These are phyloP conservation scores for Ceratopteris richardii DNA, from an alignment of 75 land plant genomes.

Conservation along the genomic window DNA sequence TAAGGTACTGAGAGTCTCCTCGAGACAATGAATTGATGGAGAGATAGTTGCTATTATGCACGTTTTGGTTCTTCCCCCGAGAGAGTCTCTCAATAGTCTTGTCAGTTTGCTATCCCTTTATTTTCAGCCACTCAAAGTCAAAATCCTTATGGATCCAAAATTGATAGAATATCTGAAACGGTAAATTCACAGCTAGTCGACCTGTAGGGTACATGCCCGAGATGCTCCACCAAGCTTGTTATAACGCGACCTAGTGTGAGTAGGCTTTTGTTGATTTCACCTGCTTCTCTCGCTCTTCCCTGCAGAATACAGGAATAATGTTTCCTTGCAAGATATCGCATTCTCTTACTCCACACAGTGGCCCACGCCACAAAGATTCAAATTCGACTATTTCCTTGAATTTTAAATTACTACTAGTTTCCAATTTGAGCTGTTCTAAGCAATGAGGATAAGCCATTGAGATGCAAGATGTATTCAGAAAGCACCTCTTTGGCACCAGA, in stretches of 20 bases:
- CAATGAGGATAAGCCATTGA: no score
- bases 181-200: constrained; percentile 18
- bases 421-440: no score
- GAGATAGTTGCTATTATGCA: constrained; percentile 98
- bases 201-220: constrained; percentile 98
- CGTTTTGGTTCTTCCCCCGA: constrained; percentile 96
- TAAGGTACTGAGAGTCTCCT: constrained; percentile 94
- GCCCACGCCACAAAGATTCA: no score
- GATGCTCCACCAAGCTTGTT: constrained; percentile 93
- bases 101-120: constrained; percentile 97
- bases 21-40: constrained; percentile 91
- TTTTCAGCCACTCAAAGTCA: neutral
- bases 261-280: constrained; percentile 95
- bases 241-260: constrained; percentile 93
- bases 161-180: neutral
- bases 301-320: constrained; percentile 10
- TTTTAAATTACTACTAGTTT: no score
- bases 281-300: constrained; percentile 99
- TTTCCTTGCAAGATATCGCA: no score
- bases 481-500: constrained; percentile 94
- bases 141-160: neutral
- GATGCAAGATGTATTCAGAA: no score
- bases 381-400: no score
- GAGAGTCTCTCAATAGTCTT: constrained; percentile 80
- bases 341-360: no score